Evolutionary conservation across 1,284 basidiomycete species (phyloP).

Genomic region (Veloboletus limbatus): DNA sequence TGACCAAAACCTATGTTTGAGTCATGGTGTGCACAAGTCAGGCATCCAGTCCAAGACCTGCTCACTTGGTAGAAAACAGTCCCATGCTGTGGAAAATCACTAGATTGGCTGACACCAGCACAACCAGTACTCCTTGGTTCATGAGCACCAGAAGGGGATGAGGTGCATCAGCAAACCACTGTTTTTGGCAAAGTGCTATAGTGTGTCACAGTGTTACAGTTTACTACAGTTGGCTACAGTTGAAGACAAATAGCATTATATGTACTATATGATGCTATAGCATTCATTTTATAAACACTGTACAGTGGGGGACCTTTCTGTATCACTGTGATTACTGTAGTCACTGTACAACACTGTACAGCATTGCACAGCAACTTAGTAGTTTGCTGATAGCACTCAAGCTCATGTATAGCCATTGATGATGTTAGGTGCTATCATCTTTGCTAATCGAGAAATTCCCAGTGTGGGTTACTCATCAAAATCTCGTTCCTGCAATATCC

Average conservation of each 20-base stretch:
- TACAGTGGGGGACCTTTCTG: too few relatives aligned
- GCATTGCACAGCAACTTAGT: too few relatives aligned
- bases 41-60: background rate
- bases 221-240: too few relatives aligned
- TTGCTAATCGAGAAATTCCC: background rate
- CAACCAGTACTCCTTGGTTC: constrained; percentile 65
- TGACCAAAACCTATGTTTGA: constrained; percentile 52
- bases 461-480: constrained; percentile 41
- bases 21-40: background rate
- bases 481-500: constrained; percentile 55
- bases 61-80: constrained; percentile 37
- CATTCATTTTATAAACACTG: too few relatives aligned
- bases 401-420: constrained; percentile 72
- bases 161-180: too few relatives aligned
- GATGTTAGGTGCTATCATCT: constrained; percentile 56
- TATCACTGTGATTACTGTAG: too few relatives aligned
- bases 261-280: too few relatives aligned
- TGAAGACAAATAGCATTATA: too few relatives aligned
- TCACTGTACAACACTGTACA: too few relatives aligned
- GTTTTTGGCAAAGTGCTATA: too few relatives aligned
- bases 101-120: constrained; percentile 69
- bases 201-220: too few relatives aligned
- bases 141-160: constrained; percentile 62
- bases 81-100: constrained; percentile 72
- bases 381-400: too few relatives aligned